Evolutionary conservation across 2,329 filamentous ascomycete species (phyloP).

Genomic region (Cordyceps cateniannulata): DNA sequence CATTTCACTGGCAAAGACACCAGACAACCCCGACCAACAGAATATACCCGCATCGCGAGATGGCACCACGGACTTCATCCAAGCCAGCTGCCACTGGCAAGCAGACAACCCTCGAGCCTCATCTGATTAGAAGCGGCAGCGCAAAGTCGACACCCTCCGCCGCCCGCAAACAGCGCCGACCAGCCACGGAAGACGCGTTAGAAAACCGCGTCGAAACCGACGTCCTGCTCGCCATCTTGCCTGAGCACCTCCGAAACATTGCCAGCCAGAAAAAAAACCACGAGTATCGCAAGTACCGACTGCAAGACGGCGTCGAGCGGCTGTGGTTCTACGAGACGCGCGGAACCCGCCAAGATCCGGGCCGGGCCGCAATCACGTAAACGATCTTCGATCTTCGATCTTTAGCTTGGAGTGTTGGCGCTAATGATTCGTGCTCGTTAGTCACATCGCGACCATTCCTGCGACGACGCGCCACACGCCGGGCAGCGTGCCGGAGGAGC

Average conservation of each 20-base stretch:
- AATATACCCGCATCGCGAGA: neutral
- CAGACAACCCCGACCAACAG: no score
- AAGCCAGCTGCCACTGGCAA: neutral
- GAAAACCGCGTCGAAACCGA: slow-evolving; percentile 13
- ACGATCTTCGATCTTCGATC: neutral
- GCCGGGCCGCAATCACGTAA: slow-evolving; percentile 1
- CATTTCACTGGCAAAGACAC: no score
- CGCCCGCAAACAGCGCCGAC: neutral
- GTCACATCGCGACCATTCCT: slow-evolving; percentile 10
- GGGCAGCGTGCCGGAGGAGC: slow-evolving; percentile 15
- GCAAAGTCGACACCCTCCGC: neutral
- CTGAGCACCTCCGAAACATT: slow-evolving; percentile 19
- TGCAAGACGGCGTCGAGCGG: slow-evolving; percentile 17
- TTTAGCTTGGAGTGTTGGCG: neutral
- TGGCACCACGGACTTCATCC: neutral
- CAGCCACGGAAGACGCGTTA: neutral
- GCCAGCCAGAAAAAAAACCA: slow-evolving; percentile 20
- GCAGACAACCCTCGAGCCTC: neutral
- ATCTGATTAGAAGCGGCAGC: neutral
- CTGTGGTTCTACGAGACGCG: slow-evolving; percentile 24
- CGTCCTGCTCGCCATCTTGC: slow-evolving; percentile 20
- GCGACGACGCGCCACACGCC: slow-evolving; percentile 13
- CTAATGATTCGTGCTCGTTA: neutral
- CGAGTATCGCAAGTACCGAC: slow-evolving; percentile 22
- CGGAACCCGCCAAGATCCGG: neutral